Percentiles rank a stretch among this genome's conserved stretches.
Evolutionary conservation across 2,329 filamentous ascomycete genomes (phyloP).

Genomic region (Aurifilum marmelostoma): DNA sequence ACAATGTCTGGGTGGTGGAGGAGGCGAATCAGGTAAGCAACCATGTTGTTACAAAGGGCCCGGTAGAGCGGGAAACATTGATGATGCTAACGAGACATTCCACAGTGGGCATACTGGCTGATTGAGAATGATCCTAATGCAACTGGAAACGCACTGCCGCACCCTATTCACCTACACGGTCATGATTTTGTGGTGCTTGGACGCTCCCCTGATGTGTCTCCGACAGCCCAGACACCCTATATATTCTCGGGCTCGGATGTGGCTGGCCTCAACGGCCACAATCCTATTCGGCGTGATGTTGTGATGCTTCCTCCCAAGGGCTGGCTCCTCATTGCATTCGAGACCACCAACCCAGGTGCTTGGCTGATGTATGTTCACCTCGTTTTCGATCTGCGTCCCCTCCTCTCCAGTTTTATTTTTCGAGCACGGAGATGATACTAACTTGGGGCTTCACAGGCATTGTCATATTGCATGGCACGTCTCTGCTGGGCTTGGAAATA

Average conservation of each 20-base stretch:
- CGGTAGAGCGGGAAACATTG: neutral
- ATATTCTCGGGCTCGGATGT: conserved; percentile 34
- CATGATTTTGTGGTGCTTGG: conserved; percentile 39
- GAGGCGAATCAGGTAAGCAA: conserved; percentile 29
- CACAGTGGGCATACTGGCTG: conserved; percentile 38
- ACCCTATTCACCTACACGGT: conserved; percentile 41
- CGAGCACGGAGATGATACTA: neutral
- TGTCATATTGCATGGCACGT: conserved; percentile 30
- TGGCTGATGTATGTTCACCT: conserved; percentile 39
- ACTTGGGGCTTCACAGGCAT: conserved; percentile 9
- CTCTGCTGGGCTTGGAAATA: conserved; percentile 23
- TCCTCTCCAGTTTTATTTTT: neutral
- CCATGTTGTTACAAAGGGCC: neutral
- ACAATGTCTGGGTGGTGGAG: conserved; percentile 37
- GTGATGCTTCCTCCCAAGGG: conserved; percentile 48
- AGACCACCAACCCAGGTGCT: conserved; percentile 52
- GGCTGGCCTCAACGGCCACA: conserved; percentile 40
- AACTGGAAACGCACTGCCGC: conserved; percentile 33
- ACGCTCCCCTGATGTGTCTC: conserved; percentile 31
- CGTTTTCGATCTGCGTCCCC: too few relatives aligned
- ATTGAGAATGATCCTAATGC: conserved; percentile 36
- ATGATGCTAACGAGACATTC: neutral
- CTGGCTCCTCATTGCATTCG: conserved; percentile 50
- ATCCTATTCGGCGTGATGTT: conserved; percentile 52
- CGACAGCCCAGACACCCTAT: conserved; percentile 27